A percentile compares a stretch with the other conserved stretches of the same genome.
phyloP scores from a whole-genome alignment of 129 eudicot species.

The Artemisia argyi region DNA sequence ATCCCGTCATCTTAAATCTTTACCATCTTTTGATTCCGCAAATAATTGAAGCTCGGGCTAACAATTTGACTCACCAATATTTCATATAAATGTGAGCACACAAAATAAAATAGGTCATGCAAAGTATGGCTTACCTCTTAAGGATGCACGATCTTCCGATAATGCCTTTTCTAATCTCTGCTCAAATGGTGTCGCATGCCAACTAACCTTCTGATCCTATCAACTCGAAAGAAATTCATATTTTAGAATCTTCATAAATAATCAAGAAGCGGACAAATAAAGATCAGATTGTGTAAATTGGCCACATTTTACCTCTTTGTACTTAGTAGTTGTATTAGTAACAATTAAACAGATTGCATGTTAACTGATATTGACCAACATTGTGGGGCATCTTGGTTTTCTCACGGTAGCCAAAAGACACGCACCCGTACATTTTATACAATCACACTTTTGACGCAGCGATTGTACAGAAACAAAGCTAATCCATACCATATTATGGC shows the following conservation, averaged over 20 bases:
- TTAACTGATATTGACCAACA: too few relatives aligned
- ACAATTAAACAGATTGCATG: too few relatives aligned
- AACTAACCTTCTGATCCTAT: conserved; percentile 90
- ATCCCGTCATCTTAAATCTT: too few relatives aligned
- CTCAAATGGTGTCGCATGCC: conserved; percentile 97
- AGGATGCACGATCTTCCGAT: conserved; percentile 49
- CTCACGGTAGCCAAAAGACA: too few relatives aligned
- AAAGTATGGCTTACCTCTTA: conserved; percentile 45
- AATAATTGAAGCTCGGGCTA: too few relatives aligned
- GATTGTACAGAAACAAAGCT: too few relatives aligned
- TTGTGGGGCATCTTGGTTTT: too few relatives aligned
- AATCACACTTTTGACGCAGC: too few relatives aligned
- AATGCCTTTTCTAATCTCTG: conserved; percentile 84
- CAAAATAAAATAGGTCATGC: not conserved
- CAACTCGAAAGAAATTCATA: conserved; percentile 12
- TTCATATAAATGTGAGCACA: not conserved
- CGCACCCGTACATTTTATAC: too few relatives aligned
- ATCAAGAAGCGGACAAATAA: not conserved
- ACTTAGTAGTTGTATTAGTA: conserved; percentile 80
- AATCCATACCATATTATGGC: too few relatives aligned
- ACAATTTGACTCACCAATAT: too few relatives aligned
- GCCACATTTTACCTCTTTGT: conserved; percentile 63
- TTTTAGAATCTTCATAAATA: not conserved
- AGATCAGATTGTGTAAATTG: not conserved
- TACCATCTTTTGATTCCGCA: too few relatives aligned